Conservation (phyloP, 2,329 filamentous ascomycete genomes). For the Verticillium tricorpus region DNA sequence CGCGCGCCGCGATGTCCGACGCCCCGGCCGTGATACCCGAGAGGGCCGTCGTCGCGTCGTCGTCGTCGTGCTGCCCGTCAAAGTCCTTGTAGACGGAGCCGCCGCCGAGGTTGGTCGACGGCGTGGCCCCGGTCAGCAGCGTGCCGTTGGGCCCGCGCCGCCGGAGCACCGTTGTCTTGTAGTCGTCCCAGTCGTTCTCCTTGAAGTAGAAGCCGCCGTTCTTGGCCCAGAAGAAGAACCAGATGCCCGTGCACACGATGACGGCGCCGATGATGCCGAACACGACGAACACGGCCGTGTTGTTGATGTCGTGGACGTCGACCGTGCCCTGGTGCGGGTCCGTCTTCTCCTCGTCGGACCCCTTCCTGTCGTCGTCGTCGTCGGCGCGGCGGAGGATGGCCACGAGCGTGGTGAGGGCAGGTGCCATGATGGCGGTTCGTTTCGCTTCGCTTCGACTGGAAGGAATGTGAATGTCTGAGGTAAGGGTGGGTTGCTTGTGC, state of each 20-base stretch:
- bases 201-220: conserved; percentile 91
- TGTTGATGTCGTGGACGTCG: conserved; percentile 54
- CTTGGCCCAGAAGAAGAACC: conserved; percentile 99
- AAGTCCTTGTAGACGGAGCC: conserved; percentile 79
- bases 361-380: conserved; percentile 22
- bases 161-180: conserved; percentile 89
- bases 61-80: conserved; percentile 16
- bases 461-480: neutral
- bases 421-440: conserved; percentile 16
- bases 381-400: conserved; percentile 23
- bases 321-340: conserved; percentile 45
- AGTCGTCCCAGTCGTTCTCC: conserved; percentile 92
- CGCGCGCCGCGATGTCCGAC: conserved; percentile 50
- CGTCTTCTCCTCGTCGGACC: conserved; percentile 14
- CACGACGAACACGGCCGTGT: conserved; percentile 72
- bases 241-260: conserved; percentile 73
- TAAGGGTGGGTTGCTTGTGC: neutral
- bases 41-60: conserved; percentile 39
- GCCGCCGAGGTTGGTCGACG: conserved; percentile 79
- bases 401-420: conserved; percentile 35
- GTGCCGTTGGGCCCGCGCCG: conserved; percentile 87
- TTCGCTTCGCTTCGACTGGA: no score
- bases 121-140: conserved; percentile 76
- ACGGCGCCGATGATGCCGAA: conserved; percentile 78
- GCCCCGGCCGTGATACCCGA: conserved; percentile 55